Evolutionary conservation across 2,329 filamentous ascomycete genomes (phyloP).

Genomic region (Esteya vermicola): DNA sequence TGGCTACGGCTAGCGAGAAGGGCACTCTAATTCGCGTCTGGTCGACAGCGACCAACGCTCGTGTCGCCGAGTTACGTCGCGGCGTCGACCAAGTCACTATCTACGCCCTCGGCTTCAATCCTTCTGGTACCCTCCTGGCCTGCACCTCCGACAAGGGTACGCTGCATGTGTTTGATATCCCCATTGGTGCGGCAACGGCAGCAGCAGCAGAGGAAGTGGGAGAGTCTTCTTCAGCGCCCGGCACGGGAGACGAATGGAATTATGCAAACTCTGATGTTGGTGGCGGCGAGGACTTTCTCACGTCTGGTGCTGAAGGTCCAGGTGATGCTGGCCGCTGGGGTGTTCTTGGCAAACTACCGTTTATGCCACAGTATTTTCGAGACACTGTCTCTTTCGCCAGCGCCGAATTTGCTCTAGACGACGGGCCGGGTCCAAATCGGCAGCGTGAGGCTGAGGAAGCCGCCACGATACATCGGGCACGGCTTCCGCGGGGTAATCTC

Average conservation of each 20-base stretch:
- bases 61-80: conserved; percentile 70
- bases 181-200: conserved; percentile 18
- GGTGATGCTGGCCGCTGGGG: no score
- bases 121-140: conserved; percentile 64
- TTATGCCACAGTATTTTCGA: conserved; percentile 76
- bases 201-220: background rate
- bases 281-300: no score
- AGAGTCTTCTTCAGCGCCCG: no score
- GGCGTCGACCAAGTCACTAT: conserved; percentile 81
- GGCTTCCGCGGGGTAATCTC: conserved; percentile 67
- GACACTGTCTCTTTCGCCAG: conserved; percentile 80
- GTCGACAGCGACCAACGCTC: conserved; percentile 64
- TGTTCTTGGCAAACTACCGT: conserved; percentile 65
- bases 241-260: conserved; percentile 9
- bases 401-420: conserved; percentile 69
- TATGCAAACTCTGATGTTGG: conserved; percentile 9
- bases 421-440: conserved; percentile 24
- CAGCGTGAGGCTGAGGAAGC: conserved; percentile 19
- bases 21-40: conserved; percentile 85
- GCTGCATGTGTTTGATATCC: conserved; percentile 83
- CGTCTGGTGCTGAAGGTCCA: no score
- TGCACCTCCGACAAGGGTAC: conserved; percentile 96
- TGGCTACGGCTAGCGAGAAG: conserved; percentile 84
- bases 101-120: conserved; percentile 79
- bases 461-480: conserved; percentile 32